These are phyloP conservation scores for Heliocybe sulcata DNA, from an alignment of 1,284 basidiomycete species.

Conservation along the genomic window DNA sequence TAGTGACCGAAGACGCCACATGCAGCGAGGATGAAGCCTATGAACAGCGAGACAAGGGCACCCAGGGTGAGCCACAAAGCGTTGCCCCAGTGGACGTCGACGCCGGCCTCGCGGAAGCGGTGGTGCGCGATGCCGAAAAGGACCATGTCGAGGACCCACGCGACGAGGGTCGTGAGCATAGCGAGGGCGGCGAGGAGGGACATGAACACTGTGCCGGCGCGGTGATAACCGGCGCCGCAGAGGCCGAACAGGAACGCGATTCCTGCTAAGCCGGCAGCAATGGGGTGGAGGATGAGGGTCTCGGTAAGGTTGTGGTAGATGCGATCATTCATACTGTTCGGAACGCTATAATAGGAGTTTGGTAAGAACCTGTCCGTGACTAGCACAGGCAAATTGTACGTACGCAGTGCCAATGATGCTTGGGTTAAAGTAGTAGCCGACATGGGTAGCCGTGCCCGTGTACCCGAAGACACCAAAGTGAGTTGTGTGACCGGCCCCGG, in stretches of 20 bases:
- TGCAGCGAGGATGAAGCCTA: conserved; percentile 58
- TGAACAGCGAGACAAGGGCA: conserved; percentile 55
- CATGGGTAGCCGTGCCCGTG: conserved; percentile 44
- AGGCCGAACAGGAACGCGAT: conserved; percentile 70
- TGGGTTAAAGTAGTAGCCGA: conserved; percentile 51
- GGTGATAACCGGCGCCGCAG: conserved; percentile 55
- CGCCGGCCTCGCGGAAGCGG: conserved; percentile 44
- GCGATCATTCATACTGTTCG: conserved; percentile 33
- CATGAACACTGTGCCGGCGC: conserved; percentile 72
- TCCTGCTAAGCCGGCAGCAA: conserved; percentile 66
- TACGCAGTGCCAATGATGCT: conserved; percentile 25
- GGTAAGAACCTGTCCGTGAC: background rate
- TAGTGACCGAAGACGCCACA: conserved; percentile 69
- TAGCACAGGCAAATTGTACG: conserved; percentile 11
- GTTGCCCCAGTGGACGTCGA: conserved; percentile 57
- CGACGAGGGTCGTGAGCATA: conserved; percentile 55
- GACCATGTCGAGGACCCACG: conserved; percentile 72
- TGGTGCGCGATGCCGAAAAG: conserved; percentile 68
- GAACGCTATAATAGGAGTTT: background rate
- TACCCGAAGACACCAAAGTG: conserved; percentile 75
- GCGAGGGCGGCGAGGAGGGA: conserved; percentile 58
- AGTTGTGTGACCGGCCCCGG: conserved; percentile 21
- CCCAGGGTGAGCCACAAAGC: conserved; percentile 76
- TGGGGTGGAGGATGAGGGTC: conserved; percentile 70
- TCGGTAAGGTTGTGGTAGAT: conserved; percentile 65